Evolutionary conservation across 176 grass and related monocot species (phyloP).

Genomic region (Pontederia paniculata): DNA sequence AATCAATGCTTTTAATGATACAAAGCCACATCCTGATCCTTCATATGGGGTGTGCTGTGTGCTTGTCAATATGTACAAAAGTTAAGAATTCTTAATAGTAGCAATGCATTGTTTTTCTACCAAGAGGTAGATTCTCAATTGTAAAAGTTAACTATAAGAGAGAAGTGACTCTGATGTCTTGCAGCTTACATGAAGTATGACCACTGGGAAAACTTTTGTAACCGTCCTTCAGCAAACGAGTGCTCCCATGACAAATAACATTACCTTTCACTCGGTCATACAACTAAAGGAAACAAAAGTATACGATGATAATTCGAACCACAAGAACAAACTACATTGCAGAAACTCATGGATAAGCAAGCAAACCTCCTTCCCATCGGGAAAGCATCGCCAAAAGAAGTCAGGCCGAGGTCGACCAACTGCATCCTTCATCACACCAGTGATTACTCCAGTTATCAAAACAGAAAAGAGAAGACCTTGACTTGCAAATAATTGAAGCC

Average conservation of each 20-base stretch:
- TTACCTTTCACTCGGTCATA: constrained; percentile 56
- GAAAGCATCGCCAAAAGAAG: constrained; percentile 93
- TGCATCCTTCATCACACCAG: constrained; percentile 46
- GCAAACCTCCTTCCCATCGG: constrained; percentile 75
- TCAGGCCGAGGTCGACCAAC: constrained; percentile 80
- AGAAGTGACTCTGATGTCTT: not conserved
- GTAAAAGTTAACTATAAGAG: not conserved
- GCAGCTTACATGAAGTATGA: constrained; percentile 64
- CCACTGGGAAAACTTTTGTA: constrained; percentile 93
- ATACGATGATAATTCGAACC: constrained; percentile 4
- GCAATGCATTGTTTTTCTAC: too few species aligned
- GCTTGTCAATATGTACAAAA: too few species aligned
- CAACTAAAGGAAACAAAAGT: constrained; percentile 22
- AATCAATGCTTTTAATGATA: too few species aligned
- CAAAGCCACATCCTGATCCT: too few species aligned
- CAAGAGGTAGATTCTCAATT: too few species aligned
- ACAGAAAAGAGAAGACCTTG: constrained; percentile 58
- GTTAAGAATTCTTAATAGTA: too few species aligned
- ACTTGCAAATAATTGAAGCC: not conserved
- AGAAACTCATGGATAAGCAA: not conserved
- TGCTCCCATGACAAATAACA: constrained; percentile 64
- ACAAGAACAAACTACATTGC: not conserved
- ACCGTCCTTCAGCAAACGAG: constrained; percentile 50
- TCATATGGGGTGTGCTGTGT: too few species aligned
- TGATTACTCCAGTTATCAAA: constrained; percentile 58